phyloP scores from a whole-genome alignment of 2,329 filamentous ascomycete genomes.

The Colletotrichum scovillei region DNA sequence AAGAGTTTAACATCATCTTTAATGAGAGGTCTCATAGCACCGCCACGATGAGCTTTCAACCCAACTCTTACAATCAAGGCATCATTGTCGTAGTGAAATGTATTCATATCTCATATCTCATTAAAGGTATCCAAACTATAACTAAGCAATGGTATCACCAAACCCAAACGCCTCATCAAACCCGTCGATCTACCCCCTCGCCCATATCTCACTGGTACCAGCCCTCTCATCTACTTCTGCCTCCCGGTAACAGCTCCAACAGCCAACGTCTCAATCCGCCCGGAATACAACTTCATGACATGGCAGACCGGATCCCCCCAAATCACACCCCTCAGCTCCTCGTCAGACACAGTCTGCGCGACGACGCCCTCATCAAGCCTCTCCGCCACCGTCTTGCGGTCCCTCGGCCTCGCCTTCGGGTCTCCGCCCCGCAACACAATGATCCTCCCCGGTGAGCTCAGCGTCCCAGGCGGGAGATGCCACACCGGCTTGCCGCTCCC shows the following conservation, averaged over 20 bases:
- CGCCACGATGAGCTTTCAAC: no score
- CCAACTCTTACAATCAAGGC: no score
- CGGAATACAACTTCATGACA: constrained; percentile 81
- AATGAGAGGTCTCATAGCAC: not conserved
- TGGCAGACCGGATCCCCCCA: constrained; percentile 88
- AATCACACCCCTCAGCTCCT: constrained; percentile 74
- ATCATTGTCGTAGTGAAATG: no score
- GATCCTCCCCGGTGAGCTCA: constrained; percentile 78
- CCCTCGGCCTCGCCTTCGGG: constrained; percentile 48
- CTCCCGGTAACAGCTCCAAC: constrained; percentile 71
- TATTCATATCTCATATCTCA: not conserved
- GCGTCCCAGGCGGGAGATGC: constrained; percentile 72
- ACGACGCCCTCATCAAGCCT: constrained; percentile 70
- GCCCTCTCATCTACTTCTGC: constrained; percentile 31
- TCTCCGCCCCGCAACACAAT: constrained; percentile 71
- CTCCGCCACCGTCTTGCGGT: constrained; percentile 61
- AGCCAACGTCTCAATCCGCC: constrained; percentile 77
- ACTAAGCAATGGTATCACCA: not conserved
- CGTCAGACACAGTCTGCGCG: constrained; percentile 75
- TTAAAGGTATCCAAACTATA: not conserved
- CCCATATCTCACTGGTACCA: not conserved
- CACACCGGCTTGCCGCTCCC: constrained; percentile 56
- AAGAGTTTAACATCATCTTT: not conserved
- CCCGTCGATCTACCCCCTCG: no score
- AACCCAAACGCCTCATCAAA: not conserved